These are phyloP conservation scores for Aureobasidium sp. DNA, from an alignment of 2,329 filamentous ascomycete genomes.

Conservation along the genomic window DNA sequence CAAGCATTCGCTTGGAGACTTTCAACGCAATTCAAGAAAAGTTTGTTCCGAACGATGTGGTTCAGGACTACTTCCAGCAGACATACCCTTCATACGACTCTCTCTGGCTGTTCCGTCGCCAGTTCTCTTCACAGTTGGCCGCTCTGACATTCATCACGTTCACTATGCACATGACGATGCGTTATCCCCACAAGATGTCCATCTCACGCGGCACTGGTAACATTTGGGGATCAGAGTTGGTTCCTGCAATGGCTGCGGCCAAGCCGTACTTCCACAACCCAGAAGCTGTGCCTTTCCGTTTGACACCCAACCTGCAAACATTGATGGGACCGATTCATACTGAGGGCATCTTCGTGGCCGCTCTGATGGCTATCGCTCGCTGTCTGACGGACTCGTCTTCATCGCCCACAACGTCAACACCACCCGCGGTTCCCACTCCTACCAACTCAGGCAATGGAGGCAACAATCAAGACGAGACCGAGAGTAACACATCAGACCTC, in stretches of 20 bases:
- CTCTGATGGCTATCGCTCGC: constrained; percentile 91
- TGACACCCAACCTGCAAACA: constrained; percentile 92
- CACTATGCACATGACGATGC: constrained; percentile 92
- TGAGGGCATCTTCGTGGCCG: constrained; percentile 91
- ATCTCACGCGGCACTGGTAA: constrained; percentile 83
- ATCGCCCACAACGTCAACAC: constrained; percentile 12
- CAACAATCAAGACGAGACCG: constrained; percentile 3
- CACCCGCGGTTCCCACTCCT: constrained; percentile 13
- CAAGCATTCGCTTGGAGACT: constrained; percentile 59
- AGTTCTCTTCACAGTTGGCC: constrained; percentile 93
- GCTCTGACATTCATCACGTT: constrained; percentile 98
- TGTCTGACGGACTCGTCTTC: constrained; percentile 65
- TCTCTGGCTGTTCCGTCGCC: constrained; percentile 97
- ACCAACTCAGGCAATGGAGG: constrained; percentile 6
- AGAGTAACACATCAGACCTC: constrained; percentile 51
- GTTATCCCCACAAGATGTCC: constrained; percentile 91
- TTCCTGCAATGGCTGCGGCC: constrained; percentile 75
- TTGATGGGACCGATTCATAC: constrained; percentile 93
- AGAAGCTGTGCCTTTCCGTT: constrained; percentile 91
- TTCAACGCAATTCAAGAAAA: constrained; percentile 90
- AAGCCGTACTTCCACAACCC: constrained; percentile 92
- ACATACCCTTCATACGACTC: constrained; percentile 84
- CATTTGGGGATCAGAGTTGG: constrained; percentile 91
- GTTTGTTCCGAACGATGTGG: constrained; percentile 75
- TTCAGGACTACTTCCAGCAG: constrained; percentile 80